Evolutionary conservation across 1,139 yeast genomes (phyloP).

Genomic region (Sugiyamaella novakii): DNA sequence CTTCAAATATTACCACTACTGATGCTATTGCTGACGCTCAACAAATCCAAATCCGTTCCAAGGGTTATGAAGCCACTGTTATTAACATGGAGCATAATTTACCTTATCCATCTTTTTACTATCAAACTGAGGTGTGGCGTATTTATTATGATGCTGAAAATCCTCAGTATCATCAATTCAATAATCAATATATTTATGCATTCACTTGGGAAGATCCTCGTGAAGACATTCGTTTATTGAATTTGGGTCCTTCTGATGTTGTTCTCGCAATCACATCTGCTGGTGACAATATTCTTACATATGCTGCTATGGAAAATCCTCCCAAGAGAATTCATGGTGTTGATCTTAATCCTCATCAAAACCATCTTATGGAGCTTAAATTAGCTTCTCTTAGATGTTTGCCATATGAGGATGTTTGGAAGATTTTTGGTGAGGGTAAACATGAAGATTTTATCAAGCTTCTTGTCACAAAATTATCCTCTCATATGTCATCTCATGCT

Average conservation of each 20-base stretch:
- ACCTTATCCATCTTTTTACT: constrained; percentile 78
- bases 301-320: constrained; percentile 69
- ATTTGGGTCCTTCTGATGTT: constrained; percentile 63
- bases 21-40: constrained; percentile 30
- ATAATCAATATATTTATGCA: constrained; percentile 77
- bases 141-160: constrained; percentile 75
- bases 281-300: constrained; percentile 76
- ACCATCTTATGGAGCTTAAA: constrained; percentile 75
- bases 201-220: constrained; percentile 92
- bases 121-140: constrained; percentile 75
- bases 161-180: constrained; percentile 69
- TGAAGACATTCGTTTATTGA: constrained; percentile 69
- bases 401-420: constrained; percentile 66
- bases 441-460: constrained; percentile 55
- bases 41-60: constrained; percentile 46
- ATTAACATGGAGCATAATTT: constrained; percentile 61
- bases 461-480: constrained; percentile 58
- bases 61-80: constrained; percentile 78
- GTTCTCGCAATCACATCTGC: constrained; percentile 85
- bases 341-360: constrained; percentile 81
- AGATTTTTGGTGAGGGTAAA: constrained; percentile 73
- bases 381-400: constrained; percentile 67
- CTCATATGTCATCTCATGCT: constrained; percentile 75
- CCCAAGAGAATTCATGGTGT: constrained; percentile 82
- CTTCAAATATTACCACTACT: constrained; percentile 41